Evolutionary conservation across 2,329 filamentous ascomycete genomes (phyloP).

Genomic region (Botrytis fragariae): DNA sequence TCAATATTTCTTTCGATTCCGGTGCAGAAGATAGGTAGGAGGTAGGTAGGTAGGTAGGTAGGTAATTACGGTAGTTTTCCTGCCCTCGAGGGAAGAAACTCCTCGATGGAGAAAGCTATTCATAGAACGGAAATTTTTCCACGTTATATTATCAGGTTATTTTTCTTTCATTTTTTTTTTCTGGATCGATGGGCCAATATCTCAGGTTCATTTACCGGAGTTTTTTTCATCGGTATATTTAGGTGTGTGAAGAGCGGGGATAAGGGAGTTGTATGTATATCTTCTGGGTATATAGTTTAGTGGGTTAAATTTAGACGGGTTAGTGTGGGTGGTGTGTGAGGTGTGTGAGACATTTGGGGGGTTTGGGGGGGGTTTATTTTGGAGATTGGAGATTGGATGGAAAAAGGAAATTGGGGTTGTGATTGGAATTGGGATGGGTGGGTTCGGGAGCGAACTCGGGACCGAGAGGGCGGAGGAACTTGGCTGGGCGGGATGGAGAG

Average conservation of each 20-base stretch:
- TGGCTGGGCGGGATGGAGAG: not conserved
- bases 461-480: not conserved
- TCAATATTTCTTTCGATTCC: no score
- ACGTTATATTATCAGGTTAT: no score
- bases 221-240: not conserved
- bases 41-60: no score
- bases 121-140: not conserved
- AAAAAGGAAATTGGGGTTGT: not conserved
- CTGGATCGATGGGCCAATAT: not conserved
- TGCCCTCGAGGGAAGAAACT: no score
- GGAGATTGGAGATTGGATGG: not conserved
- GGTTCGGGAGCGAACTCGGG: not conserved
- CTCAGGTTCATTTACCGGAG: not conserved
- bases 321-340: no score
- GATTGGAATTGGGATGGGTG: no score
- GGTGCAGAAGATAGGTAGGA: no score
- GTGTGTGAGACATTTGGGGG: not conserved
- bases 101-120: not conserved
- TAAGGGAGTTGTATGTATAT: not conserved
- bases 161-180: no score
- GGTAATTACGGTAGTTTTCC: not conserved
- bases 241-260: not conserved
- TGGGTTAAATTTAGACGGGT: no score
- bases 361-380: not conserved
- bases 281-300: no score